Conservation (phyloP, 2,329 filamentous ascomycete genomes). For the Aspergillus sergii region DNA sequence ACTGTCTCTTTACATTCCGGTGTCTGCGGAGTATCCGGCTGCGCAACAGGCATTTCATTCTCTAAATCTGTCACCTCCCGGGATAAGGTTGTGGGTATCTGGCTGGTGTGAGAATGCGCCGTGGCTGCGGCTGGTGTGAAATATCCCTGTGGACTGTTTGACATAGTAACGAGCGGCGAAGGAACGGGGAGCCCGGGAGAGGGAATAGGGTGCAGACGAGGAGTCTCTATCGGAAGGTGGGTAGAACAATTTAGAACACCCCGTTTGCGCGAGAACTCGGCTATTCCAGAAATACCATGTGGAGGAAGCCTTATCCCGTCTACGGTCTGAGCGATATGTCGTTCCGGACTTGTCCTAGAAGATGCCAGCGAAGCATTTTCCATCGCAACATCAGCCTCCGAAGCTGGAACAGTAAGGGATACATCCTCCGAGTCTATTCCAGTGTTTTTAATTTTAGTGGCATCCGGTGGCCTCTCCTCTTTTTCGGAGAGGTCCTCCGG, state of each 20-base stretch:
- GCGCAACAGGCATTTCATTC: not conserved
- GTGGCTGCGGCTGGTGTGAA: conserved; percentile 29
- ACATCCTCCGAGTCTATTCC: conserved; percentile 4
- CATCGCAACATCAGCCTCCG: conserved; percentile 1
- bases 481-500: conserved; percentile 14
- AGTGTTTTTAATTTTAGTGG: no score
- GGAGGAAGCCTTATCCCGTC: conserved; percentile 10
- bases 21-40: not conserved
- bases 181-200: conserved; percentile 44
- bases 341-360: not conserved
- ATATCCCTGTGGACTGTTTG: conserved; percentile 31
- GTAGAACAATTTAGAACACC: conserved; percentile 1
- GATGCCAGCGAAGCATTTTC: not conserved
- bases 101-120: conserved; percentile 14
- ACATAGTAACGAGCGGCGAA: conserved; percentile 38
- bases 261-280: conserved; percentile 5
- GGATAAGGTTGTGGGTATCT: conserved; percentile 1
- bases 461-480: not conserved
- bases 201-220: conserved; percentile 40
- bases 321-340: conserved; percentile 4
- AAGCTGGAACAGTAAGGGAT: not conserved
- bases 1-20: not conserved
- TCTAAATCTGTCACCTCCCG: conserved; percentile 4
- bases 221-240: conserved; percentile 36
- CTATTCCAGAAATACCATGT: conserved; percentile 2